phyloP scores from a whole-genome alignment of 2,329 filamentous ascomycete genomes.

The Pyrenochaeta sp. region DNA sequence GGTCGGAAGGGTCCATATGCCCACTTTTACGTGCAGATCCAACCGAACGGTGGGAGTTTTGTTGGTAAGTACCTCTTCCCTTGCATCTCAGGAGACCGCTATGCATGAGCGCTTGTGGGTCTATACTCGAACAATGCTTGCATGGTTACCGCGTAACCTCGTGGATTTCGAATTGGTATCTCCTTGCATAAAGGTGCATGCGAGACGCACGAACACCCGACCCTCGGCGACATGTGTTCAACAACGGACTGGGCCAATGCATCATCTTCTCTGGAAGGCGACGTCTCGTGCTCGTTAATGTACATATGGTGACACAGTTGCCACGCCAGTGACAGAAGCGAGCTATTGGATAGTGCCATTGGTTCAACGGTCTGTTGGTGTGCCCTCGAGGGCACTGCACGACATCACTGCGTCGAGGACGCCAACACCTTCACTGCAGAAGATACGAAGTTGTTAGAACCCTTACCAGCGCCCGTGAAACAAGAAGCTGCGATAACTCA shows the following conservation, averaged over 20 bases:
- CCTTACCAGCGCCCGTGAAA: not conserved
- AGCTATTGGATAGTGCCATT: not conserved
- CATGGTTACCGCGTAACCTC: conserved; percentile 1
- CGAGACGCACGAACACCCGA: conserved; percentile 11
- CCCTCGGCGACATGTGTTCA: conserved; percentile 6
- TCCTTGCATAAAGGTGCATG: conserved; percentile 6
- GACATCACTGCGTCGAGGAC: conserved; percentile 1
- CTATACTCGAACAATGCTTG: not conserved
- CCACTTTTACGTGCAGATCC: conserved; percentile 85
- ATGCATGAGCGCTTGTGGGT: conserved; percentile 7
- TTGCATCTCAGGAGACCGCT: conserved; percentile 2
- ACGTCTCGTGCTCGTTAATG: conserved; percentile 8
- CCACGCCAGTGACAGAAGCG: conserved; percentile 7
- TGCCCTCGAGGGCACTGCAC: conserved; percentile 1
- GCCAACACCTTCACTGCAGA: not conserved
- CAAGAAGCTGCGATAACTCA: not conserved
- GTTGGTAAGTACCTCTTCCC: conserved; percentile 65
- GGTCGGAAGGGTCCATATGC: conserved; percentile 74
- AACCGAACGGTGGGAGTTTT: conserved; percentile 72
- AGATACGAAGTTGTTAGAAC: not conserved
- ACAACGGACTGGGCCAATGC: not conserved
- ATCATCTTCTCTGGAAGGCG: conserved; percentile 1
- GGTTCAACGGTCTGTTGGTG: not conserved
- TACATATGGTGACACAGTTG: conserved; percentile 8
- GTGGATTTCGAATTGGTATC: conserved; percentile 3